Conservation (phyloP, 2,329 filamentous ascomycete genomes). For the Mycosphaerella sp. region DNA sequence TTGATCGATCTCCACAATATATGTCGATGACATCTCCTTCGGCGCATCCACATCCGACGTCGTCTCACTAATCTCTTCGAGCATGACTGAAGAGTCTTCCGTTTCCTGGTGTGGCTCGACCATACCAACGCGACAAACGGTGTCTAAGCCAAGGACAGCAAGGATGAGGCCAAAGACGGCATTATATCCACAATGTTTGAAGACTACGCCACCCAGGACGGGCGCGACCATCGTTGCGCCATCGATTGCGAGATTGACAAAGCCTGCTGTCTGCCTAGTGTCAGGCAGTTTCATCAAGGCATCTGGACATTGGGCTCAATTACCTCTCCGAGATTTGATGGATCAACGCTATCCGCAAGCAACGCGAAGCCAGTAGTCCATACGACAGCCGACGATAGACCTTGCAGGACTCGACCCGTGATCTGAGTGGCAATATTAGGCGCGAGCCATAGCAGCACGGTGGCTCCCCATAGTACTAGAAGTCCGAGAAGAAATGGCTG, state of each 20-base stretch:
- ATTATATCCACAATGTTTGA: slow-evolving; percentile 42
- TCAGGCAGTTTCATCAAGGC: background rate
- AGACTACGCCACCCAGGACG: slow-evolving; percentile 61
- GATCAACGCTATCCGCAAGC: slow-evolving; percentile 60
- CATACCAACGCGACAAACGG: slow-evolving; percentile 19
- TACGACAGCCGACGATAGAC: slow-evolving; percentile 59
- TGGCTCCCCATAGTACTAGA: slow-evolving; percentile 54
- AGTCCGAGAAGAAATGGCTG: slow-evolving; percentile 58
- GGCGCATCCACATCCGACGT: background rate
- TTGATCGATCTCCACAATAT: background rate
- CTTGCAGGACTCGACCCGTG: slow-evolving; percentile 60
- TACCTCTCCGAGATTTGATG: slow-evolving; percentile 49
- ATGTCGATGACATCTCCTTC: background rate
- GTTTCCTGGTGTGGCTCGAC: background rate
- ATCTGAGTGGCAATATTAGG: slow-evolving; percentile 54
- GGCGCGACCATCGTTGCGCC: slow-evolving; percentile 57
- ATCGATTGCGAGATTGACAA: slow-evolving; percentile 56
- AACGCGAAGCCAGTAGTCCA: slow-evolving; percentile 66
- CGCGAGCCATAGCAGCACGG: slow-evolving; percentile 59
- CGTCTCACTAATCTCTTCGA: background rate
- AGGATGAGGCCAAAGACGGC: slow-evolving; percentile 21
- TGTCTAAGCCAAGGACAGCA: slow-evolving; percentile 15
- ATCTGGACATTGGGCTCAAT: background rate
- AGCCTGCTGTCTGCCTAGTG: slow-evolving; percentile 51
- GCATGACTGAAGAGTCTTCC: slow-evolving; percentile 1